A percentile compares a stretch with the other conserved stretches of the same genome.
phyloP scores from a whole-genome alignment of 2,329 filamentous ascomycete genomes.

The Onygenales sp. region DNA sequence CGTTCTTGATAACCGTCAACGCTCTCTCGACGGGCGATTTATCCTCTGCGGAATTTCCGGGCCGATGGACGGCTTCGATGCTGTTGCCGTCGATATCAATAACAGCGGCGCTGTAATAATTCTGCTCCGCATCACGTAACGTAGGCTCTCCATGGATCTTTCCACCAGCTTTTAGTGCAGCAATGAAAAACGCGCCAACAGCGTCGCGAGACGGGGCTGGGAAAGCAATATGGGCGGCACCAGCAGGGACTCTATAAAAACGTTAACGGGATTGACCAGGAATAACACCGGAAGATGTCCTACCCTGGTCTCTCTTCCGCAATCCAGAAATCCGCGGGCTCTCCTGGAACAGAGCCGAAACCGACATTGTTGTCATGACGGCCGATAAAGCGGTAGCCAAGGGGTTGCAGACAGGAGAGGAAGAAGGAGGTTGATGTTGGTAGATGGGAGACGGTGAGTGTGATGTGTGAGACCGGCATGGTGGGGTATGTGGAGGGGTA shows the following conservation, averaged over 20 bases:
- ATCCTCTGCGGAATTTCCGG: constrained; percentile 16
- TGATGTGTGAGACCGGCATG: constrained; percentile 56
- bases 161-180: constrained; percentile 56
- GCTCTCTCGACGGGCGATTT: constrained; percentile 18
- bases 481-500: constrained; percentile 3
- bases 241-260: constrained; percentile 37
- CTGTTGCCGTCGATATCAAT: constrained; percentile 76
- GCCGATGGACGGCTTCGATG: constrained; percentile 62
- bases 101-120: constrained; percentile 55
- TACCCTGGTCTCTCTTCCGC: constrained; percentile 52
- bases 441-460: constrained; percentile 64
- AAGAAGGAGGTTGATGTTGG: constrained; percentile 77
- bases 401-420: constrained; percentile 64
- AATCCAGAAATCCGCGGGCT: constrained; percentile 53
- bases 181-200: constrained; percentile 63
- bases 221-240: constrained; percentile 56
- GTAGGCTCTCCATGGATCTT: constrained; percentile 49
- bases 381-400: constrained; percentile 65
- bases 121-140: constrained; percentile 42
- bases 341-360: constrained; percentile 47
- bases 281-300: not conserved
- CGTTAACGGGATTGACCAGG: not conserved
- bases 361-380: constrained; percentile 52
- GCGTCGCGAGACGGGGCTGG: constrained; percentile 56
- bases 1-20: constrained; percentile 27